A percentile compares a stretch with the other conserved stretches of the same genome.
Evolutionary conservation across 805 yeast species (phyloP).

Genomic region (Barnettozyma sucrosica): DNA sequence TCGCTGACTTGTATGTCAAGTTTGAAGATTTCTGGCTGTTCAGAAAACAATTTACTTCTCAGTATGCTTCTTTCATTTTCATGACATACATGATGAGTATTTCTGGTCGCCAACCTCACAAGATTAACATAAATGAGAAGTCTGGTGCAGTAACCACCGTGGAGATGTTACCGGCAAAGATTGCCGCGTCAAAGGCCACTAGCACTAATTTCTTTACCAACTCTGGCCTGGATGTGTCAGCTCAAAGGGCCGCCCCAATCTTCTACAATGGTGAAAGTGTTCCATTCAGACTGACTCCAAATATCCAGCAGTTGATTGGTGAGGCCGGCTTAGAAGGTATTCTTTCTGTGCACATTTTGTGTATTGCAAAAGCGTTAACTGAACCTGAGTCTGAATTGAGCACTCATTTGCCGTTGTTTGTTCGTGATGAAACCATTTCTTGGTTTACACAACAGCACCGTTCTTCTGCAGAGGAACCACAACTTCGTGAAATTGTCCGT

Average conservation of each 20-base stretch:
- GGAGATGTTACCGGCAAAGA: conserved; percentile 90
- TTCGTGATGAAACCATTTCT: conserved; percentile 89
- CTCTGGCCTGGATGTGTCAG: conserved; percentile 29
- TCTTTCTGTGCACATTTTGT: conserved; percentile 74
- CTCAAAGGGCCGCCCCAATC: conserved; percentile 51
- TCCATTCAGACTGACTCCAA: conserved; percentile 95
- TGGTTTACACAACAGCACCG: conserved; percentile 91
- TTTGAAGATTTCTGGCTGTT: conserved; percentile 97
- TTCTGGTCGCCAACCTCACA: conserved; percentile 88
- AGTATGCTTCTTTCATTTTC: conserved; percentile 88
- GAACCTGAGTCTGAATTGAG: conserved; percentile 92
- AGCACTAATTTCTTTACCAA: conserved; percentile 31
- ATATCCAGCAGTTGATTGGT: conserved; percentile 89
- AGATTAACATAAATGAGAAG: conserved; percentile 72
- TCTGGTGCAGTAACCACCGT: conserved; percentile 91
- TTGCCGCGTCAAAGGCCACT: conserved; percentile 41
- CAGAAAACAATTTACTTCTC: conserved; percentile 90
- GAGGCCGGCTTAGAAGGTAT: conserved; percentile 92
- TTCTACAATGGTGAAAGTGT: conserved; percentile 90
- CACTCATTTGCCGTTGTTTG: conserved; percentile 87
- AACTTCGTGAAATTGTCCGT: conserved; percentile 78
- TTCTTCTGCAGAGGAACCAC: conserved; percentile 77
- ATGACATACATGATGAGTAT: conserved; percentile 94
- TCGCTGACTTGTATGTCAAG: conserved; percentile 58
- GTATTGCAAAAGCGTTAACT: conserved; percentile 80